These are phyloP conservation scores for Aspergillus oerlinghausenensis DNA, from an alignment of 2,329 filamentous ascomycete genomes.

Conservation along the genomic window DNA sequence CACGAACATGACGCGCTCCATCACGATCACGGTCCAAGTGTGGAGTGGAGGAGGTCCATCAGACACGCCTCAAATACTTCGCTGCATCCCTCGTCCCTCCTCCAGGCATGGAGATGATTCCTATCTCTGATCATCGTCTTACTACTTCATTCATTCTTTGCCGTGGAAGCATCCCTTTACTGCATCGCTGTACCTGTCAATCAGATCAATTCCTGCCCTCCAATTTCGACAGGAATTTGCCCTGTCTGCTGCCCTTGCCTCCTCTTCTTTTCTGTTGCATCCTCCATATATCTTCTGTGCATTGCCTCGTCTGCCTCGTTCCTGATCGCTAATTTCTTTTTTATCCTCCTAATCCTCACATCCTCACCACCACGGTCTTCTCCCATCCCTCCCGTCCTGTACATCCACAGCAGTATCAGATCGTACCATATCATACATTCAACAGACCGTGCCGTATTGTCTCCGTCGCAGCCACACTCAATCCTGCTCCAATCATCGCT, in stretches of 20 bases:
- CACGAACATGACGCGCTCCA: not conserved
- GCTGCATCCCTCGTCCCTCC: not conserved
- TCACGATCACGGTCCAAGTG: not conserved
- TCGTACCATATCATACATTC: not conserved
- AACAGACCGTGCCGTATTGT: not conserved
- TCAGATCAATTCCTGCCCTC: slow-evolving; percentile 4
- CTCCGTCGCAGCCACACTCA: not conserved
- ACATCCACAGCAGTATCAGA: not conserved
- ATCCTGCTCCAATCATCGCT: slow-evolving; percentile 2
- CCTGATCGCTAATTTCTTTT: not conserved
- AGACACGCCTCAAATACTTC: not conserved
- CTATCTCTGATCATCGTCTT: not conserved
- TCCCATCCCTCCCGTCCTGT: not conserved
- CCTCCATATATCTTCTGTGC: slow-evolving; percentile 5
- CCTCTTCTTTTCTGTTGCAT: not conserved
- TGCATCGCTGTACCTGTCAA: not conserved
- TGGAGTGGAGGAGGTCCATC: not conserved
- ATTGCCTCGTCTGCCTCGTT: slow-evolving; percentile 5
- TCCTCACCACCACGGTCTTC: not conserved
- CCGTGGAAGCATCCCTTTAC: not conserved
- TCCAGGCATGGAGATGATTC: not conserved
- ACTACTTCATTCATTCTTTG: not conserved
- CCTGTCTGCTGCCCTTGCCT: slow-evolving; percentile 2
- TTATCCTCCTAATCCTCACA: slow-evolving; percentile 1
- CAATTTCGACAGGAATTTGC: slow-evolving; percentile 1